phyloP scores from a whole-genome alignment of 306 rosid genomes.

The Cucurbita maxima region DNA sequence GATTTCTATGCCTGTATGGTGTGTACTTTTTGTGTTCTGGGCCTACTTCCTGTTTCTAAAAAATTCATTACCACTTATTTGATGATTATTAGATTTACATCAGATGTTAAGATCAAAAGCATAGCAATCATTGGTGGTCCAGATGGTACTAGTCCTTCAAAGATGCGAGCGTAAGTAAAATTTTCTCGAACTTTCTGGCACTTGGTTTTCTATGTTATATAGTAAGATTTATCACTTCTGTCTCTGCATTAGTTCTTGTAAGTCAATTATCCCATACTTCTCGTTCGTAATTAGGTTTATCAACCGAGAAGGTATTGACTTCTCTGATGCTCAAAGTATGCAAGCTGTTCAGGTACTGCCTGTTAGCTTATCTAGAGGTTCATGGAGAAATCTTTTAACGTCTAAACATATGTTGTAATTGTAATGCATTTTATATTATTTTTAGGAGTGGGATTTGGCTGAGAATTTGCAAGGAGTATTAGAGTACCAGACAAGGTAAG shows the following conservation, averaged over 20 bases:
- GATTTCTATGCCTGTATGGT: background rate
- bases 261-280: background rate
- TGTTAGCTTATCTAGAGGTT: conserved; percentile 9
- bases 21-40: background rate
- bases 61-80: background rate
- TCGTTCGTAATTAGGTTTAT: conserved; percentile 43
- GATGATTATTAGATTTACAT: conserved; percentile 58
- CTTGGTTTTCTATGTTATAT: background rate
- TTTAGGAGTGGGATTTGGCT: conserved; percentile 95
- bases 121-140: conserved; percentile 76
- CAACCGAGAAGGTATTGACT: conserved; percentile 91
- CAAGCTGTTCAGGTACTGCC: conserved; percentile 80
- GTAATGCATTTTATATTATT: conserved; percentile 8
- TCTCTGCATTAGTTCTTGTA: background rate
- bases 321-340: conserved; percentile 94
- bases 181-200: background rate
- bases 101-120: conserved; percentile 94
- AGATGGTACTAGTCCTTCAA: conserved; percentile 82
- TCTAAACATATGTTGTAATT: conserved; percentile 12
- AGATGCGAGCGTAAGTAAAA: conserved; percentile 78
- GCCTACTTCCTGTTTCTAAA: background rate
- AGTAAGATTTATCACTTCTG: background rate
- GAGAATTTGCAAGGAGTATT: conserved; percentile 86
- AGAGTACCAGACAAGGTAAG: conserved; percentile 95
- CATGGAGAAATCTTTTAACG: conserved; percentile 12